Base-by-base conservation (phyloP, 306 rosid species). In the Prosopis cineraria region DNA sequence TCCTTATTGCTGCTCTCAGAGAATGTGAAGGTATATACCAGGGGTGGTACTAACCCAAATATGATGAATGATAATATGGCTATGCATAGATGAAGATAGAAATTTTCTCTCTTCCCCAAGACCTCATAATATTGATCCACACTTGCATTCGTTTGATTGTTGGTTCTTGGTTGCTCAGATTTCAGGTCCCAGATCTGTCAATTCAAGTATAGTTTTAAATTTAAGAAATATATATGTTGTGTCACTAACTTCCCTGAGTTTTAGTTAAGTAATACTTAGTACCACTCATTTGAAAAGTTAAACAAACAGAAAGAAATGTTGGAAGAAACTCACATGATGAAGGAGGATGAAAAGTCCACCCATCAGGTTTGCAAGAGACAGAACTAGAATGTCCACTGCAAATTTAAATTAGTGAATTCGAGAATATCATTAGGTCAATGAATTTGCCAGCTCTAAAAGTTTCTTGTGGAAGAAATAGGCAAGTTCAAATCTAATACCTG, bases 41-140 rank as follows among this genome's bases (percentile, higher is more conserved):
- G n/a, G 16, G 98, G 96, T 4, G 98, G 86, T 12, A 91, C 83
- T 43, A 87, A 72, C 11, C 98, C 98, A 11, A 88, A 91, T 65
- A n/a, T n/a, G n/a, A n/a, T n/a, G n/a, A n/a, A n/a, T n/a, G n/a
- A n/a, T n/a, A n/a, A n/a, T n/a, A n/a, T n/a, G n/a, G n/a, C n/a
- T n/a, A n/a, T n/a, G n/a, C n/a, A n/a, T n/a, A n/a, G n/a, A n/a
- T n/a, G n/a, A n/a, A n/a, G n/a, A n/a, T n/a, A n/a, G n/a, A n/a
- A n/a, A n/a, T n/a, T n/a, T n/a, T n/a, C n/a, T n/a, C 73, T 88
- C 24, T 80, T 62, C 43, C 98, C 98, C 6, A 93, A 43, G 12
- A 71, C 19, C 68, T 80, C 81, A 13, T 72, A 71, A 43, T 93
- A 91, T 59, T 47, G 70, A 58, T 87, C 90, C 62, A 79, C 85